Base-by-base conservation (phyloP, 768 basidiomycete genomes). In the Scleroderma bovista region DNA sequence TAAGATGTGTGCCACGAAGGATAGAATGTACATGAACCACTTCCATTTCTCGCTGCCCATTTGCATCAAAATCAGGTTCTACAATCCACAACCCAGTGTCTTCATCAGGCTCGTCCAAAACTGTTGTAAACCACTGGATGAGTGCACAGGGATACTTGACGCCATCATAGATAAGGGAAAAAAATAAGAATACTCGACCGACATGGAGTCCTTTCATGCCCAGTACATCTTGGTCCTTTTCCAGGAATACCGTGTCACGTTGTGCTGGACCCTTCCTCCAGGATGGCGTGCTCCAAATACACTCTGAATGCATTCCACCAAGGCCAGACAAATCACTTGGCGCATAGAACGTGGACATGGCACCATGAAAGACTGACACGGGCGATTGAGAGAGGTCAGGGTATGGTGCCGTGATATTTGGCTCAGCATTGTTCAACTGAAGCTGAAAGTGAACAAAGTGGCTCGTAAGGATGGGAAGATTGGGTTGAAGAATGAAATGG, bases 231-330 rank as follows among this genome's bases (percentile, higher is more conserved):
- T 4, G 17, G 5, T 61, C 58, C 17, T 47, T 51, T 4, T 59
- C 52, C 11, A 61, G 37, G 29, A 67, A 55, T 2, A 60, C 59
- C 31, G 53, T 57, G 41, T 69, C 65, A 47, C 55, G 53, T 1
- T 56, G 47, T 12, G 57, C 26, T 22, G 45, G 49, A 12, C 51
- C 54, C 1, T 51, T 51, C 15, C 38, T 46, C 67, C 66, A 69
- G 2, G 52, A 46, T n/a, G 62, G 58, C 8, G 37, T 56, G 0
- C 52, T 49, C 5, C 57, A 53, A 8, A 67, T 68, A 11, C 50
- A 47, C 47, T 68, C 64, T 7, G 51, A 48, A n/a, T 56, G 57
- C 67, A 68, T 68, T 0, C 66, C 63, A 11, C 57, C 56, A 10
- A 54, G 37, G 2, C 66, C 62, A 17, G 49, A 57, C 16, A 57